These are phyloP conservation scores for Exophiala spinifera DNA, from an alignment of 2,329 filamentous ascomycete genomes.

Conservation along the genomic window DNA sequence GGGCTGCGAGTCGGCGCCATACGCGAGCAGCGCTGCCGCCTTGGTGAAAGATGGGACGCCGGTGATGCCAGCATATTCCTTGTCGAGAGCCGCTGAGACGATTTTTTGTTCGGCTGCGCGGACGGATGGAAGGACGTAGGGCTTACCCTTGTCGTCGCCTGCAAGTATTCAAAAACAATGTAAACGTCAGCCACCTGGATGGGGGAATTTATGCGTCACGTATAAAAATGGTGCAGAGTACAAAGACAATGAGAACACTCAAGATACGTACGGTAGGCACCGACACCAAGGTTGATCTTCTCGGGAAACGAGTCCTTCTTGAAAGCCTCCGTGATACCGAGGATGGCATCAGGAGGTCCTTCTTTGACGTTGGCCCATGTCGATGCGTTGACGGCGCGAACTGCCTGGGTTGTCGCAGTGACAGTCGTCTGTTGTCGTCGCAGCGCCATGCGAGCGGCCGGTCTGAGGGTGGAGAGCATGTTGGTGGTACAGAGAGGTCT, in stretches of 20 bases:
- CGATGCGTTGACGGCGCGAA: constrained; percentile 61
- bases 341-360: constrained; percentile 69
- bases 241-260: background rate
- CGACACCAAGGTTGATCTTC: constrained; percentile 99
- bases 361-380: constrained; percentile 90
- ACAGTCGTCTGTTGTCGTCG: constrained; percentile 32
- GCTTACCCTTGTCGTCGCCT: constrained; percentile 91
- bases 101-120: constrained; percentile 84
- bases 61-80: constrained; percentile 65
- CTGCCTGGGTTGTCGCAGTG: too few species aligned
- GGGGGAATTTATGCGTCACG: too few species aligned
- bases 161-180: background rate
- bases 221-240: background rate
- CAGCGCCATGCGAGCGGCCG: constrained; percentile 40
- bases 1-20: constrained; percentile 74
- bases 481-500: background rate
- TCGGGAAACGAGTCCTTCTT: constrained; percentile 90
- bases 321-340: constrained; percentile 87
- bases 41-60: constrained; percentile 92
- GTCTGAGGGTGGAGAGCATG: constrained; percentile 49
- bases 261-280: constrained; percentile 74
- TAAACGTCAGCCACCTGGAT: too few species aligned
- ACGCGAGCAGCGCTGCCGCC: constrained; percentile 85
- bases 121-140: constrained; percentile 94
- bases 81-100: constrained; percentile 70